These are phyloP conservation scores for Lycium barbarum DNA, from an alignment of 257 asterid species.

Conservation along the genomic window DNA sequence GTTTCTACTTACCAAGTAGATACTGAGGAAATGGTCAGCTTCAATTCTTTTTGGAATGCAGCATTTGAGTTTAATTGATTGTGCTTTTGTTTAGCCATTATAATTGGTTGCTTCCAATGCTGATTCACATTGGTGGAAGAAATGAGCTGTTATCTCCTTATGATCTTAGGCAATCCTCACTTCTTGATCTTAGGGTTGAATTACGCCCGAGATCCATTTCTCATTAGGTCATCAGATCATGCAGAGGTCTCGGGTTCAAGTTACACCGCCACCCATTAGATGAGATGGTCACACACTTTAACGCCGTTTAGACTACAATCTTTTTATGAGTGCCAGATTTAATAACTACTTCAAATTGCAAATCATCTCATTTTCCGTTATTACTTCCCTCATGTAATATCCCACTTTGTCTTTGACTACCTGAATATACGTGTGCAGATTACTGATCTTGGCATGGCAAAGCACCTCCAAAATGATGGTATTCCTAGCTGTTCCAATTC, in stretches of 20 bases:
- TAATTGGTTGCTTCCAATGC: not conserved
- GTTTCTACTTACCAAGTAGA: not conserved
- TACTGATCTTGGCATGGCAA: slow-evolving; percentile 99
- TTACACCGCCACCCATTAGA: no score
- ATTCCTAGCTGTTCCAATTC: slow-evolving; percentile 74
- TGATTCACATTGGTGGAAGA: not conserved
- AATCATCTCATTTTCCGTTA: not conserved
- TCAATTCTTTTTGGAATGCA: not conserved
- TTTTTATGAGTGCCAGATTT: not conserved
- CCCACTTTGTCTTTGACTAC: not conserved
- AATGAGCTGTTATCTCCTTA: not conserved
- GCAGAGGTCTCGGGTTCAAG: no score
- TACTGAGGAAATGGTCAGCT: not conserved
- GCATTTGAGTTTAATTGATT: not conserved
- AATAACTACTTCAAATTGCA: slow-evolving; percentile 1
- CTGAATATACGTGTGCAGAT: slow-evolving; percentile 55
- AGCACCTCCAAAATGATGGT: slow-evolving; percentile 77
- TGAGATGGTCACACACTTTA: not conserved
- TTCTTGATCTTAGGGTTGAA: no score
- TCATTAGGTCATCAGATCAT: no score
- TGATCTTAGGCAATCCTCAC: not conserved
- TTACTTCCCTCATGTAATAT: not conserved
- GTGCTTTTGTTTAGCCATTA: not conserved
- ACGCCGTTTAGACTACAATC: not conserved
- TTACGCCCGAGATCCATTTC: not conserved